A percentile compares a stretch with the other conserved stretches of the same genome.
These are phyloP conservation scores for Debaryomyces sp. DNA, from an alignment of 1,139 yeast genomes.

Conservation along the genomic window DNA sequence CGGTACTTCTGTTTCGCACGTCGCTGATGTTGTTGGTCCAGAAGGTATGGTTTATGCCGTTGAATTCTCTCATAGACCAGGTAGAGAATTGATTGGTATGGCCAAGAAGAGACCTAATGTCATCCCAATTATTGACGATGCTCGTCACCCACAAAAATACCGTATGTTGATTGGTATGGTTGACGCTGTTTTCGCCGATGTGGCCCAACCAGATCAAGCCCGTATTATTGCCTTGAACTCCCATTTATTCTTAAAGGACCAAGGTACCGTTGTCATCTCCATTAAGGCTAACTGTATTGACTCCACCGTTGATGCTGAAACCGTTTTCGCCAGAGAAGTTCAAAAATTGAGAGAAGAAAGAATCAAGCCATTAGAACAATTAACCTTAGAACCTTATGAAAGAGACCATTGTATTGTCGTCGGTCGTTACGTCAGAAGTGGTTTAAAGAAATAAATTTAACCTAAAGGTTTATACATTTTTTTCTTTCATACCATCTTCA, in stretches of 20 bases:
- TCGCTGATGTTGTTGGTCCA: constrained; percentile 97
- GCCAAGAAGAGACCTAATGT: constrained; percentile 99
- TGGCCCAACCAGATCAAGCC: constrained; percentile 99
- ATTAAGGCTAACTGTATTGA: constrained; percentile 99
- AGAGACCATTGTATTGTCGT: constrained; percentile 99
- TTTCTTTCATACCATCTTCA: constrained; percentile 2
- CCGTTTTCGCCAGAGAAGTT: constrained; percentile 98
- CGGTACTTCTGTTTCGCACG: constrained; percentile 98
- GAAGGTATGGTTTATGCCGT: constrained; percentile 99
- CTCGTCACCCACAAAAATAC: constrained; percentile 99
- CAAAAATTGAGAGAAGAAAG: constrained; percentile 99
- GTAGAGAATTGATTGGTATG: constrained; percentile 98
- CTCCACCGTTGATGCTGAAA: constrained; percentile 98
- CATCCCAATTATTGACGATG: constrained; percentile 98
- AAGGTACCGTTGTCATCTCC: constrained; percentile 97
- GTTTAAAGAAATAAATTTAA: constrained; percentile 51
- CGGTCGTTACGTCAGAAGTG: constrained; percentile 95
- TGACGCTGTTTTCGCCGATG: constrained; percentile 98
- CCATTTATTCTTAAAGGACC: constrained; percentile 96
- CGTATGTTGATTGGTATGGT: constrained; percentile 99
- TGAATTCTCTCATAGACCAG: constrained; percentile 99
- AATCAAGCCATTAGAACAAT: constrained; percentile 97
- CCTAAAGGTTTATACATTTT: neutral
- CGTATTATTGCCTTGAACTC: constrained; percentile 98
- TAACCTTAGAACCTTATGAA: constrained; percentile 98